Base-by-base conservation (phyloP, 176 grass and related monocot species). In the Cocos nucifera region DNA sequence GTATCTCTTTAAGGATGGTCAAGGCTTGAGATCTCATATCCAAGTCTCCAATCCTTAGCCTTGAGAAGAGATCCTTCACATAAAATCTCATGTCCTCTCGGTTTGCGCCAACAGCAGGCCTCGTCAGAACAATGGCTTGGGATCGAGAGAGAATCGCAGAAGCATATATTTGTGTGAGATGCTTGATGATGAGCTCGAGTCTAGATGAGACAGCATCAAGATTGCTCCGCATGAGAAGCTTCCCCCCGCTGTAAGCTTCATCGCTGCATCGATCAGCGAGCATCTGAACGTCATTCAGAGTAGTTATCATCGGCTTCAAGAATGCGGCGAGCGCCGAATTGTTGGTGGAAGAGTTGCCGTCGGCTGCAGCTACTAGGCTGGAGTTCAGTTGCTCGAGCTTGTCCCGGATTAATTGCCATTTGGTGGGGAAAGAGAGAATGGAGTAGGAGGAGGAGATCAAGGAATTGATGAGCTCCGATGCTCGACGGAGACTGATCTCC, bases 11-110 rank as follows among this genome's bases (percentile, higher is more conserved):
- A n/a, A 97, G 85, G 19, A 73, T 63, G 67, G 64, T 57, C 62
- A 91, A n/a, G 23, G 87, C 79, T 53, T 79, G 58, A 17, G 75
- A 17, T 44, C 63, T 62, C 80, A 61, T 61, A 30, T 52, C 75
- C 4, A 53, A 57, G 18, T 78, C 68, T 18, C 80, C 87, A 23
- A 91, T 77, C 80, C 64, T 82, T 50, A 97, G 61, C 69, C 92
- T 74, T 23, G 63, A 90, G 72, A 97, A 88, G 39, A 97, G 70
- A 59, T 97, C 92, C 59, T 71, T 88, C 30, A 85, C 73, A 69
- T 83, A 97, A 75, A 87, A 85, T 69, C 54, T 69, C 64, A 90
- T 87, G 69, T 85, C 87, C 21, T 80, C 78, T 44, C 73, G 17
- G 21, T 57, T 54, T 17, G 92, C 86, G 53, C 69, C 84, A 4